phyloP scores from a whole-genome alignment of 257 asterid species.

The Schizonepeta tenuifolia region DNA sequence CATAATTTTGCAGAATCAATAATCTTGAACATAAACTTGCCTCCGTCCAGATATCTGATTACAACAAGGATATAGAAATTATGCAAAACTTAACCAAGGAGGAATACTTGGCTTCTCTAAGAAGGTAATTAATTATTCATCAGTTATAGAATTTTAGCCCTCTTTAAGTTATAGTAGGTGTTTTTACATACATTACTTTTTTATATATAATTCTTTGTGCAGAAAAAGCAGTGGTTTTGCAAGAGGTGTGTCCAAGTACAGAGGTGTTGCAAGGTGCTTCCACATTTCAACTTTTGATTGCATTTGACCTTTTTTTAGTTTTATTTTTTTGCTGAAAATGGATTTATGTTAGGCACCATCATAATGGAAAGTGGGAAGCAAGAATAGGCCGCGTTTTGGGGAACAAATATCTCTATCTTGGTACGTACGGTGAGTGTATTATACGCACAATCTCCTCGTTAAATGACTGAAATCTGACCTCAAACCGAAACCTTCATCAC shows the following conservation, averaged over 20 bases:
- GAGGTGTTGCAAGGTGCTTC: slow-evolving; percentile 74
- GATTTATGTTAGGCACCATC: slow-evolving; percentile 58
- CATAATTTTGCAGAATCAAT: not conserved
- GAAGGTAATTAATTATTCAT: slow-evolving; percentile 50
- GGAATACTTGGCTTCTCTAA: slow-evolving; percentile 74
- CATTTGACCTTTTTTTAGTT: not conserved
- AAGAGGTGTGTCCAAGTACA: slow-evolving; percentile 76
- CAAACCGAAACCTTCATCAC: not conserved
- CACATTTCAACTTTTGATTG: not conserved
- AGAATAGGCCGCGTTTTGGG: slow-evolving; percentile 75
- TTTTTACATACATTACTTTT: no score
- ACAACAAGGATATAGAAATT: slow-evolving; percentile 59
- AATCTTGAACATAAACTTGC: not conserved
- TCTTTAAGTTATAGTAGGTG: not conserved
- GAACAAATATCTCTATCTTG: slow-evolving; percentile 73
- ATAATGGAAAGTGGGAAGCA: slow-evolving; percentile 87
- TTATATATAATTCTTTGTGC: not conserved
- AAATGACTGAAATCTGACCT: not conserved
- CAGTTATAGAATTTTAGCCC: not conserved
- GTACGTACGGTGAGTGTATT: slow-evolving; percentile 55
- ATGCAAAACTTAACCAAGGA: slow-evolving; percentile 68
- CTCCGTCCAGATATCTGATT: slow-evolving; percentile 53
- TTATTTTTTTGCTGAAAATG: slow-evolving; percentile 6
- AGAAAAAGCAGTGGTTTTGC: slow-evolving; percentile 91
- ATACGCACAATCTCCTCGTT: not conserved